Conservation (phyloP, 495 filamentous ascomycete genomes). For the Hamigera avellanea region DNA sequence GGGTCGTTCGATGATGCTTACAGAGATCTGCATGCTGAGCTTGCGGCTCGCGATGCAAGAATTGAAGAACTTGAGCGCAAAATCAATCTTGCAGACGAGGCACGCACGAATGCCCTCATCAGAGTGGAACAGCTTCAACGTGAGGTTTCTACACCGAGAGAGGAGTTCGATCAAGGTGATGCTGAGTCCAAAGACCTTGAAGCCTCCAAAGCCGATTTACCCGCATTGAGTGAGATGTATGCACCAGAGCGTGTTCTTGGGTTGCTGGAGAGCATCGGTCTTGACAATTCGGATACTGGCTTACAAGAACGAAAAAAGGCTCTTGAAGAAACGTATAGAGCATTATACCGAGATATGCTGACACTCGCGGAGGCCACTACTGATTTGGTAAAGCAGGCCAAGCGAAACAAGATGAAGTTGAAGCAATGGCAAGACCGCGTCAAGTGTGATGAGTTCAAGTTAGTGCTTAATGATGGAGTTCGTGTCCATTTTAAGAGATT, state of each 20-base stretch:
- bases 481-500: conserved; percentile 18
- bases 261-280: background rate
- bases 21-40: conserved; percentile 13
- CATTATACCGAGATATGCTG: conserved; percentile 20
- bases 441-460: conserved; percentile 17
- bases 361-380: conserved; percentile 14
- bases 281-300: background rate
- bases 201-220: conserved; percentile 2
- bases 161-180: conserved; percentile 14
- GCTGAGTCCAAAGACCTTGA: conserved; percentile 4
- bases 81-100: conserved; percentile 11
- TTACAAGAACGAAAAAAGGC: conserved; percentile 4
- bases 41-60: conserved; percentile 11
- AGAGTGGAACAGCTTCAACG: conserved; percentile 15
- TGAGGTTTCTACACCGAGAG: conserved; percentile 12
- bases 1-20: conserved; percentile 22
- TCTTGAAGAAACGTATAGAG: conserved; percentile 18
- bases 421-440: conserved; percentile 21
- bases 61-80: conserved; percentile 12
- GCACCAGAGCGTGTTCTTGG: conserved; percentile 15
- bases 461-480: conserved; percentile 13
- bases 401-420: conserved; percentile 28
- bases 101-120: conserved; percentile 8
- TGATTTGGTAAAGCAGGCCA: conserved; percentile 17
- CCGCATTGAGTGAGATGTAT: conserved; percentile 17